These are phyloP conservation scores for Cercophora scortea DNA, from an alignment of 495 filamentous ascomycete genomes.

Conservation along the genomic window DNA sequence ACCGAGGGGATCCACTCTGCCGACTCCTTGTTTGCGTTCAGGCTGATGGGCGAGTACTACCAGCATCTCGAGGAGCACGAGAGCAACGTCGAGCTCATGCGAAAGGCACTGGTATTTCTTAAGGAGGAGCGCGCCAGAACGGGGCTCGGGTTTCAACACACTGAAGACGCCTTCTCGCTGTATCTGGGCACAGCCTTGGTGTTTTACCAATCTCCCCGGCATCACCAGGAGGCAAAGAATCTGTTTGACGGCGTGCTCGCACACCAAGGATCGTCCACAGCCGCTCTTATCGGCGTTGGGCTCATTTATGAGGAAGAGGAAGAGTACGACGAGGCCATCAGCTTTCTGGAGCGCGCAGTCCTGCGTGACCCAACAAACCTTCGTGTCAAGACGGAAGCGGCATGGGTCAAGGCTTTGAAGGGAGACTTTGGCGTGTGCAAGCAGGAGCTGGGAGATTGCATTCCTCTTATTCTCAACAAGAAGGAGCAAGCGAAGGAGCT, in stretches of 20 bases:
- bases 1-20: slow-evolving; percentile 68
- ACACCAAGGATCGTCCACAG: slow-evolving; percentile 61
- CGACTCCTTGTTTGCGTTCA: slow-evolving; percentile 75
- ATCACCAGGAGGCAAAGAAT: slow-evolving; percentile 77
- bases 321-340: slow-evolving; percentile 69
- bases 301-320: slow-evolving; percentile 89
- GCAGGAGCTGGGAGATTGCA: slow-evolving; percentile 59
- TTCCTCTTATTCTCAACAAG: slow-evolving; percentile 48
- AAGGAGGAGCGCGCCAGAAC: slow-evolving; percentile 53
- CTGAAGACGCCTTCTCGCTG: slow-evolving; percentile 63
- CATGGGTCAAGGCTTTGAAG: slow-evolving; percentile 83
- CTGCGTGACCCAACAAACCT: slow-evolving; percentile 62
- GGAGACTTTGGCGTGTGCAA: slow-evolving; percentile 61
- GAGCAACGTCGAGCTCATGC: slow-evolving; percentile 67
- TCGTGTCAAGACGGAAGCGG: slow-evolving; percentile 70
- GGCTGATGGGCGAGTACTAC: slow-evolving; percentile 80
- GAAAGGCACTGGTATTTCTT: slow-evolving; percentile 58
- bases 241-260: slow-evolving; percentile 75
- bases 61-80: slow-evolving; percentile 81
- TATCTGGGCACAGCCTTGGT: slow-evolving; percentile 76
- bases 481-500: slow-evolving; percentile 49
- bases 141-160: slow-evolving; percentile 58
- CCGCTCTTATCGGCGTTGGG: slow-evolving; percentile 81
- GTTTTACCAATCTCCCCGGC: slow-evolving; percentile 77
- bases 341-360: slow-evolving; percentile 68